Conservation (phyloP, 2,329 filamentous ascomycete species). For the Aspergillus felis region DNA sequence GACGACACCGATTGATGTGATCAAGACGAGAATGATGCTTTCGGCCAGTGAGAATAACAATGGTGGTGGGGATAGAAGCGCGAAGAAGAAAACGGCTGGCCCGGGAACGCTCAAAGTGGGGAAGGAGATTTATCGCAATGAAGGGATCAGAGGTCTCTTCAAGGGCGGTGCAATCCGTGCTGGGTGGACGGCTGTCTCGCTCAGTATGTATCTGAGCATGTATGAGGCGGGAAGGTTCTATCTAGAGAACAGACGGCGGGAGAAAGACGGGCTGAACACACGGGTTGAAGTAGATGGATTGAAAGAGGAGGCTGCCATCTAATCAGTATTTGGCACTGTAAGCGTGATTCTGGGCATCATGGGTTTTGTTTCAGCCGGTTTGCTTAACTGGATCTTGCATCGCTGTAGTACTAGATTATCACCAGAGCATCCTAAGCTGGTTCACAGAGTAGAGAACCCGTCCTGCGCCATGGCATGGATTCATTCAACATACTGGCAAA, state of each 20-base stretch:
- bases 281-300: not conserved
- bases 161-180: slow-evolving; percentile 66
- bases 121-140: slow-evolving; percentile 60
- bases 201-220: slow-evolving; percentile 78
- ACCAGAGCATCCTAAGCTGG: not conserved
- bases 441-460: not conserved
- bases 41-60: slow-evolving; percentile 43
- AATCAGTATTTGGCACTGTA: not conserved
- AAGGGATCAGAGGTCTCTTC: slow-evolving; percentile 71
- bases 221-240: slow-evolving; percentile 77
- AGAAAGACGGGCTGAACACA: slow-evolving; percentile 6
- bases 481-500: not conserved
- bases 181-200: slow-evolving; percentile 77
- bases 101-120: slow-evolving; percentile 57
- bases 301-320: slow-evolving; percentile 6
- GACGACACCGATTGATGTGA: slow-evolving; percentile 86
- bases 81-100: slow-evolving; percentile 1
- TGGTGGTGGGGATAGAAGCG: slow-evolving; percentile 6
- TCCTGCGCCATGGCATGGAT: not conserved
- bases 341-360: not conserved
- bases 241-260: slow-evolving; percentile 35
- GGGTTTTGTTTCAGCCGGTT: not conserved
- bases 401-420: not conserved
- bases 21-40: slow-evolving; percentile 89
- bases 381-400: not conserved